Evolutionary conservation across 2,329 filamentous ascomycete genomes (phyloP).

Genomic region (Sclerotinia nivalis): DNA sequence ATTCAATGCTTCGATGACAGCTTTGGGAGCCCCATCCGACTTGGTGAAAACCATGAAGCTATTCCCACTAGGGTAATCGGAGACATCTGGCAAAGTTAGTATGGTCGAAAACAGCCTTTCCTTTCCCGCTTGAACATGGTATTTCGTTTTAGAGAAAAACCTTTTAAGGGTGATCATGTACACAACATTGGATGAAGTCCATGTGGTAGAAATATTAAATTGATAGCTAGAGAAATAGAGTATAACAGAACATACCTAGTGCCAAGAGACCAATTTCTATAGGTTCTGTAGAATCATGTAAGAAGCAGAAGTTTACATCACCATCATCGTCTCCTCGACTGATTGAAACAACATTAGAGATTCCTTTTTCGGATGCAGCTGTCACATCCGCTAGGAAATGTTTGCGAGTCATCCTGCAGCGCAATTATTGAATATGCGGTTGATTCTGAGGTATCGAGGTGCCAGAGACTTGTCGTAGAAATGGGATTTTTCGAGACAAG

Average conservation of each 20-base stretch:
- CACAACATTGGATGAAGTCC: not conserved
- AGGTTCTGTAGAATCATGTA: conserved; percentile 36
- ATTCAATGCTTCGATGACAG: conserved; percentile 43
- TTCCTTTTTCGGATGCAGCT: conserved; percentile 43
- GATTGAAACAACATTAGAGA: conserved; percentile 56
- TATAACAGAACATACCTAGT: conserved; percentile 29
- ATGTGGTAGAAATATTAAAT: not conserved
- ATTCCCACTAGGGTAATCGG: conserved; percentile 51
- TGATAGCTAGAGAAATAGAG: not conserved
- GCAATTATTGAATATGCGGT: not conserved
- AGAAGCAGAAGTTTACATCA: conserved; percentile 64
- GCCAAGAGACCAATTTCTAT: conserved; percentile 36
- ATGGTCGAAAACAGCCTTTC: conserved; percentile 20
- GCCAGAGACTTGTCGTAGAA: not conserved
- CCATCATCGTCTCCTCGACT: conserved; percentile 68
- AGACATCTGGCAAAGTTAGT: conserved; percentile 48
- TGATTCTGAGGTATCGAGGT: not conserved
- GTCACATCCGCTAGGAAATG: conserved; percentile 62
- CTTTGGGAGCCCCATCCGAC: conserved; percentile 48
- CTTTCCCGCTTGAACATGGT: not conserved
- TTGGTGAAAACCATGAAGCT: conserved; percentile 58
- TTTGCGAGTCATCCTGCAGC: conserved; percentile 60
- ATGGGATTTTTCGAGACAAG: not conserved
- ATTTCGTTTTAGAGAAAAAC: not conserved
- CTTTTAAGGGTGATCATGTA: not conserved